Evolutionary conservation across 2,329 filamentous ascomycete genomes (phyloP).

Genomic region (Diaporthe destruens): DNA sequence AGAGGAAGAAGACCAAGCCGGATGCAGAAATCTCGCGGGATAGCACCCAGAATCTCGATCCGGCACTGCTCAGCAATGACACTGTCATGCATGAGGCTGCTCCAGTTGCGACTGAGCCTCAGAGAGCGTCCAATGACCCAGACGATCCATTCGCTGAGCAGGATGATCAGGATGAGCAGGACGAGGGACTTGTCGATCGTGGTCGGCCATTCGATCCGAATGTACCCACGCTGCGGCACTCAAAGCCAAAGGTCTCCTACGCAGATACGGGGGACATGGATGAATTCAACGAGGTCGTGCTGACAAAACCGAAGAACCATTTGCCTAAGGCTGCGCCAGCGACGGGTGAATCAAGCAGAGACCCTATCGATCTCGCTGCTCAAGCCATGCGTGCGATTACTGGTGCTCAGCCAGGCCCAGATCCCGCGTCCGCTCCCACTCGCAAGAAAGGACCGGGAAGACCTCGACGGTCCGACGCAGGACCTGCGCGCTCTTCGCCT

Average conservation of each 20-base stretch:
- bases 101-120: slow-evolving; percentile 29
- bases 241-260: slow-evolving; percentile 65
- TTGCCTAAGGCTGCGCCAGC: slow-evolving; percentile 27
- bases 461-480: slow-evolving; percentile 48
- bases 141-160: slow-evolving; percentile 36
- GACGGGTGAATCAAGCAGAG: slow-evolving; percentile 41
- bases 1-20: slow-evolving; percentile 59
- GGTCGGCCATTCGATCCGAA: slow-evolving; percentile 56
- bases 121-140: slow-evolving; percentile 31
- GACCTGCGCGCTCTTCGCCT: slow-evolving; percentile 31
- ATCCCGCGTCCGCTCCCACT: neutral
- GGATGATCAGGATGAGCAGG: slow-evolving; percentile 1
- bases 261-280: slow-evolving; percentile 60
- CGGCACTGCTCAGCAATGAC: slow-evolving; percentile 57
- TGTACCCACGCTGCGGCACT: slow-evolving; percentile 63
- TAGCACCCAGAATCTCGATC: slow-evolving; percentile 63
- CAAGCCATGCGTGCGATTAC: slow-evolving; percentile 51
- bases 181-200: slow-evolving; percentile 38
- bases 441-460: slow-evolving; percentile 46
- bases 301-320: slow-evolving; percentile 40
- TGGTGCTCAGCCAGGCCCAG: neutral
- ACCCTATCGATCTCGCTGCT: slow-evolving; percentile 50
- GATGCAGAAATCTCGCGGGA: slow-evolving; percentile 51
- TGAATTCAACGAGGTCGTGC: slow-evolving; percentile 58
- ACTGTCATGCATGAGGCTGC: slow-evolving; percentile 43